A percentile compares a stretch with the other conserved stretches of the same genome.
phyloP scores from a whole-genome alignment of 2,329 filamentous ascomycete species.

The Arthroderma sp. region DNA sequence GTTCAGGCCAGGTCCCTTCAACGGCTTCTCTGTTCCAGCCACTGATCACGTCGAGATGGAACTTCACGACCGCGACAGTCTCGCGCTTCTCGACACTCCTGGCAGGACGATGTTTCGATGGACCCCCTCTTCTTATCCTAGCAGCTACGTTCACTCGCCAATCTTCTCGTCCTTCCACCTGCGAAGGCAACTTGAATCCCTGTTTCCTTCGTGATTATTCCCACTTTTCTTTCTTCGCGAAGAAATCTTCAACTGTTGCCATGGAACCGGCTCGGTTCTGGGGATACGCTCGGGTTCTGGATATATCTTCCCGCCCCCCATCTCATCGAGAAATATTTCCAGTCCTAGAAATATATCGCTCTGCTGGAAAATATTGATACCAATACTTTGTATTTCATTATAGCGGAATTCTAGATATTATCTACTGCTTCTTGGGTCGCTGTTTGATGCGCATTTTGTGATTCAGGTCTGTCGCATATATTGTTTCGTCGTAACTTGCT shows the following conservation, averaged over 20 bases:
- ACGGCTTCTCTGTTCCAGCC: constrained; percentile 1
- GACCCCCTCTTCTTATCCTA: not conserved
- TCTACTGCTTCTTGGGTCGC: no score
- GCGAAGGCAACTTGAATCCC: not conserved
- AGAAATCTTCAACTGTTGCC: no score
- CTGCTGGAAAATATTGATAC: no score
- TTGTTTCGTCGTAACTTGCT: not conserved
- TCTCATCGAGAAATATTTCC: no score
- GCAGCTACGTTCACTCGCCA: not conserved
- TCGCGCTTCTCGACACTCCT: constrained; percentile 6
- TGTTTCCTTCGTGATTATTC: no score
- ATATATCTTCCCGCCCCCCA: no score
- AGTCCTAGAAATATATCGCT: no score
- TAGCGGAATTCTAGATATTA: no score
- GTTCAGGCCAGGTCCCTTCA: not conserved
- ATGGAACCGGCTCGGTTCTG: no score
- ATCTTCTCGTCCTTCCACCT: not conserved
- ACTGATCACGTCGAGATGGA: constrained; percentile 10
- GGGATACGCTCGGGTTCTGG: no score
- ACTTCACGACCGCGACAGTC: constrained; percentile 8
- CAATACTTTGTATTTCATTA: no score
- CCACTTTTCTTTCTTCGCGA: no score
- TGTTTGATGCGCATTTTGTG: not conserved
- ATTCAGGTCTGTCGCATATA: not conserved
- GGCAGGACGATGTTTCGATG: not conserved